Percentiles rank a stretch among this genome's conserved stretches.
Conservation (phyloP, 768 basidiomycete species). For the Leccinum pellstonianum region DNA sequence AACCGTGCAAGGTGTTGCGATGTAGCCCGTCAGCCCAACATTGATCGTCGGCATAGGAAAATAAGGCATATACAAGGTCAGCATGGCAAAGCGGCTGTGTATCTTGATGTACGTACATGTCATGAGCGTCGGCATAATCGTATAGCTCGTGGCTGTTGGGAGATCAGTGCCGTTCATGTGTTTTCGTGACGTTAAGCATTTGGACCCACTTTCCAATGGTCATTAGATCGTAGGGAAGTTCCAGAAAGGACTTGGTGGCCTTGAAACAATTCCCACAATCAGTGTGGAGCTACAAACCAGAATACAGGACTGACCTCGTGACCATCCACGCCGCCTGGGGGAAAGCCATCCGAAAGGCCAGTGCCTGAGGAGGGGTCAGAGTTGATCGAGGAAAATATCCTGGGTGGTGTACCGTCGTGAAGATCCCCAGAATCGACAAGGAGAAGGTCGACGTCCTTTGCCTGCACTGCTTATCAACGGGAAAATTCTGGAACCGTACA, state of each 20-base stretch:
- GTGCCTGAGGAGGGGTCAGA: conserved; percentile 47
- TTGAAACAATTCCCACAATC: neutral
- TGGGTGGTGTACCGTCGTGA: conserved; percentile 52
- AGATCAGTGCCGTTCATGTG: neutral
- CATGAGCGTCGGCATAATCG: conserved; percentile 60
- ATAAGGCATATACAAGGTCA: conserved; percentile 1
- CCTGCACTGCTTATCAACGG: conserved; percentile 28
- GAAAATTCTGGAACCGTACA: neutral
- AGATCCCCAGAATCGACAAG: conserved; percentile 81
- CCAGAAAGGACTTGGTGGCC: conserved; percentile 42
- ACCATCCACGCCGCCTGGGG: conserved; percentile 54
- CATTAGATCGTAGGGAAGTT: conserved; percentile 79
- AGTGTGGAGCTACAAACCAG: neutral
- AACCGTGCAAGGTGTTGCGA: neutral
- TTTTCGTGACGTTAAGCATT: neutral
- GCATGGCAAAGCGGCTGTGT: neutral
- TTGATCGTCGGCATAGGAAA: neutral
- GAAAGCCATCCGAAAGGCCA: conserved; percentile 70
- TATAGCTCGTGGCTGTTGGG: conserved; percentile 75
- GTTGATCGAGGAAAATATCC: neutral
- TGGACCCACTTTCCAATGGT: conserved; percentile 76
- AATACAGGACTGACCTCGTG: conserved; percentile 51
- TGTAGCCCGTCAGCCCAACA: neutral
- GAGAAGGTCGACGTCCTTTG: conserved; percentile 78
- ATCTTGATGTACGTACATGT: conserved; percentile 46